phyloP scores from a whole-genome alignment of 2,329 filamentous ascomycete genomes.

The Aspergillus spinulosporus region DNA sequence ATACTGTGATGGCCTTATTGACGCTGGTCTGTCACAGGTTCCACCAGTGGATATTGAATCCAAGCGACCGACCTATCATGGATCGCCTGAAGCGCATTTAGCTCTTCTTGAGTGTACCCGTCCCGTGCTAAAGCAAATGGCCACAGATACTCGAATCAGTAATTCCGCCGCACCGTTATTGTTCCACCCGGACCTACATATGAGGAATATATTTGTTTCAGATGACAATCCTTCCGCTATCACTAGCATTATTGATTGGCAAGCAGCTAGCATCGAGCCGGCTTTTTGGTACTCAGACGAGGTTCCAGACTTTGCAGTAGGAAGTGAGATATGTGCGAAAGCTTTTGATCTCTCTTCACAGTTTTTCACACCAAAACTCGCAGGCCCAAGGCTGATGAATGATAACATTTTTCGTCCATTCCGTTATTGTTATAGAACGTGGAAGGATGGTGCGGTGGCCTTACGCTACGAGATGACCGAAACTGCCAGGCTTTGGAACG shows the following conservation, averaged over 20 bases:
- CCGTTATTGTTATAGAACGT: conserved; percentile 43
- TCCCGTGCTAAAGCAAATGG: conserved; percentile 32
- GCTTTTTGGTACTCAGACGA: conserved; percentile 43
- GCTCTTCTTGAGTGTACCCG: conserved; percentile 33
- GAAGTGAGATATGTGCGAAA: conserved; percentile 33
- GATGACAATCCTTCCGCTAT: conserved; percentile 40
- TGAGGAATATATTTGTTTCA: conserved; percentile 47
- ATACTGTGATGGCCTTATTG: conserved; percentile 42
- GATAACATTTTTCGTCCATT: conserved; percentile 42
- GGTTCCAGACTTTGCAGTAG: conserved; percentile 42
- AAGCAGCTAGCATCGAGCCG: conserved; percentile 43
- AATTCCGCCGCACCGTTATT: conserved; percentile 33
- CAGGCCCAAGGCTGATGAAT: conserved; percentile 35
- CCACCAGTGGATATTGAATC: conserved; percentile 25
- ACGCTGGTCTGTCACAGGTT: conserved; percentile 40
- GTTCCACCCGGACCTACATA: conserved; percentile 45
- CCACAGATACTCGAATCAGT: conserved; percentile 28
- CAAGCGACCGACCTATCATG: conserved; percentile 35
- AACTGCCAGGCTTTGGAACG: conserved; percentile 38
- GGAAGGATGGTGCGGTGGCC: conserved; percentile 43
- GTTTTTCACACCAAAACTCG: conserved; percentile 34
- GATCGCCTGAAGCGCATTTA: conserved; percentile 36
- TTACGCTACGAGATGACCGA: conserved; percentile 45
- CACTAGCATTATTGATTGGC: conserved; percentile 47
- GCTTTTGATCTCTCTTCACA: conserved; percentile 36